phyloP scores from a whole-genome alignment of 768 basidiomycete genomes.

The Phallus indusiatus region DNA sequence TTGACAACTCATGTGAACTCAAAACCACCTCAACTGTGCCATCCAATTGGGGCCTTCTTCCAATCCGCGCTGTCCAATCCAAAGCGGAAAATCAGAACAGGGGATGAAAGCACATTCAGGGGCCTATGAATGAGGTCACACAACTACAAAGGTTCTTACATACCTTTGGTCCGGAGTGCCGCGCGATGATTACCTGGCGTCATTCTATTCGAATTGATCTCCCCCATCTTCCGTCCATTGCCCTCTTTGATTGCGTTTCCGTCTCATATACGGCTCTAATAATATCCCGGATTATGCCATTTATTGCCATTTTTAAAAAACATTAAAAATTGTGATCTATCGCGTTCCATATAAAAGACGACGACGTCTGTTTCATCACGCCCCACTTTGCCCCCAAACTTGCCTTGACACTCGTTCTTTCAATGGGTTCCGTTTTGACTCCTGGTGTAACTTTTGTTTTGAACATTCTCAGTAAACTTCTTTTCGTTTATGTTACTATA shows the following conservation, averaged over 20 bases:
- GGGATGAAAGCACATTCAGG: too few relatives aligned
- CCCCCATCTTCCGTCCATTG: background rate
- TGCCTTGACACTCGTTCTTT: background rate
- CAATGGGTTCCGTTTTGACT: background rate
- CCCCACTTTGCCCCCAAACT: background rate
- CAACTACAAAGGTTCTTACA: too few relatives aligned
- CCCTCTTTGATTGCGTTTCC: background rate
- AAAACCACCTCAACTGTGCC: too few relatives aligned
- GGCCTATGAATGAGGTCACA: too few relatives aligned
- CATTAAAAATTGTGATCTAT: background rate
- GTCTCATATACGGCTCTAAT: background rate
- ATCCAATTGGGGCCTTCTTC: too few relatives aligned
- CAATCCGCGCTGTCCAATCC: too few relatives aligned
- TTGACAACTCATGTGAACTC: too few relatives aligned
- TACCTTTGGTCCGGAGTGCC: too few relatives aligned
- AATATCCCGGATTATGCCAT: too few relatives aligned
- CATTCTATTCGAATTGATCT: too few relatives aligned
- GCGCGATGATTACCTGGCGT: too few relatives aligned
- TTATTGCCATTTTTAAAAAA: background rate
- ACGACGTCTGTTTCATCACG: background rate
- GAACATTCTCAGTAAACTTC: conserved; percentile 23
- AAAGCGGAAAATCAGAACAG: too few relatives aligned
- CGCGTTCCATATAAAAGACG: background rate
- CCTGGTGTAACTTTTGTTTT: background rate
- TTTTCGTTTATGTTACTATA: conserved; percentile 51